These are phyloP conservation scores for Talaromyces amestolkiae DNA, from an alignment of 2,329 filamentous ascomycete genomes.

Conservation along the genomic window DNA sequence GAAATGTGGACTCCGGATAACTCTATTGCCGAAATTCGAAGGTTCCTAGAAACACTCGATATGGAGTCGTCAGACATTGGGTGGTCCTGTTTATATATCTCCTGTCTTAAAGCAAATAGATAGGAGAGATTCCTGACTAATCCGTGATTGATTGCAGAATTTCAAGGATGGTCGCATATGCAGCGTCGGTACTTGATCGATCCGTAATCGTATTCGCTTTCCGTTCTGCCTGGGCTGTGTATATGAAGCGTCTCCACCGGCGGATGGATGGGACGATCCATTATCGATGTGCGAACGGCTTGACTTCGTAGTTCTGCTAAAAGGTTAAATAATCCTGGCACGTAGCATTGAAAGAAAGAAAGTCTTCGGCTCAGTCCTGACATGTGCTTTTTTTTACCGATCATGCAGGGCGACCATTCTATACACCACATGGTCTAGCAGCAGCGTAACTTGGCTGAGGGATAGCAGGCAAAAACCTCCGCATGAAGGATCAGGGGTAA, in stretches of 20 bases:
- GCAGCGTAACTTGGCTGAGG: neutral
- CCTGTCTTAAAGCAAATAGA: neutral
- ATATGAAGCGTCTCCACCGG: neutral
- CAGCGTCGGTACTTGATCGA: neutral
- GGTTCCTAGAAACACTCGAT: neutral
- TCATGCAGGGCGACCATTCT: neutral
- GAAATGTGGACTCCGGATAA: neutral
- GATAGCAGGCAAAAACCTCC: neutral
- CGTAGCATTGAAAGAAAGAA: neutral
- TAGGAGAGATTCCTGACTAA: neutral
- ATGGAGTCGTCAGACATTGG: neutral
- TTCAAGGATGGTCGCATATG: constrained; percentile 9
- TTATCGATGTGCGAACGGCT: neutral
- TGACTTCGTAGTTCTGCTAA: neutral
- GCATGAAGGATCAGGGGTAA: neutral
- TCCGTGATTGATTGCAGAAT: neutral
- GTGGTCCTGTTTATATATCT: neutral
- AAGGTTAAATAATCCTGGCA: constrained; percentile 10
- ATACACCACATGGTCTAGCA: neutral
- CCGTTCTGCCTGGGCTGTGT: neutral
- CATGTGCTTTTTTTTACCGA: neutral
- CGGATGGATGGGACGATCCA: neutral
- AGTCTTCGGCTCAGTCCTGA: neutral
- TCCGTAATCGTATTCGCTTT: neutral
- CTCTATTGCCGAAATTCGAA: neutral